Base-by-base conservation (phyloP, 2,329 filamentous ascomycete species). In the Thelonectria olida region DNA sequence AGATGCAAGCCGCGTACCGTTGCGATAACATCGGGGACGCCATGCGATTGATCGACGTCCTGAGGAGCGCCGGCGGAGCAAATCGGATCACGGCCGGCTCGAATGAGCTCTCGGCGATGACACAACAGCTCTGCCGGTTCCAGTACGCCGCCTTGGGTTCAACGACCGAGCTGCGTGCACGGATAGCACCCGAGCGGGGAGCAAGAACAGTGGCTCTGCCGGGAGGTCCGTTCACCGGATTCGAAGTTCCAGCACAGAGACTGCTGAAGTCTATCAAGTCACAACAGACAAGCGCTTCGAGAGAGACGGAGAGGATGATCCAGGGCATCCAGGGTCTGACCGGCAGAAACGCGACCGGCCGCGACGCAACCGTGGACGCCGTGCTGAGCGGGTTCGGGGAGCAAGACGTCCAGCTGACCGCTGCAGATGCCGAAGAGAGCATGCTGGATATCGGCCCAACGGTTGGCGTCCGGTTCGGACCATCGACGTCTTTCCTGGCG, bases 401-500 rank as follows among this genome's bases (percentile, higher is more conserved):
- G n/a, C 25, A 50, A 10, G 42, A 50, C 15, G 34, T 50, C 20
- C 19, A n/a, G 9, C 17, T 59, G 7, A 28, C 31, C 9, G 27
- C 22, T 22, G 54, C 19, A 3, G 48, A 55, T 12, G 28, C 45
- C 12, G 27, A 42, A 28, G 36, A 10, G 9, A 17, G n/a, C 8
- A 15, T 39, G 36, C 36, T 10, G 6, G n/a, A 15, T 15, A 39
- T 6, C 8, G 36, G 36, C 36, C 36, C 36, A 17, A 17, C 36
- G n/a, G n/a, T 17, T 10, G 34, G 28, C 9, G 25, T 55, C 20
- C 44, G 39, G 7, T 55, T 56, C 39, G 52, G 52, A 5, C 53
- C 52, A 15, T 52, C 47, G 15, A 56, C 31, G n/a, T 61, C 58
- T 7, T 55, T 61, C n/a, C 19, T 27, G 15, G 58, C 42, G 15